Base-by-base conservation (phyloP, 139 green algal genomes). In the Zygnema cylindricum region DNA sequence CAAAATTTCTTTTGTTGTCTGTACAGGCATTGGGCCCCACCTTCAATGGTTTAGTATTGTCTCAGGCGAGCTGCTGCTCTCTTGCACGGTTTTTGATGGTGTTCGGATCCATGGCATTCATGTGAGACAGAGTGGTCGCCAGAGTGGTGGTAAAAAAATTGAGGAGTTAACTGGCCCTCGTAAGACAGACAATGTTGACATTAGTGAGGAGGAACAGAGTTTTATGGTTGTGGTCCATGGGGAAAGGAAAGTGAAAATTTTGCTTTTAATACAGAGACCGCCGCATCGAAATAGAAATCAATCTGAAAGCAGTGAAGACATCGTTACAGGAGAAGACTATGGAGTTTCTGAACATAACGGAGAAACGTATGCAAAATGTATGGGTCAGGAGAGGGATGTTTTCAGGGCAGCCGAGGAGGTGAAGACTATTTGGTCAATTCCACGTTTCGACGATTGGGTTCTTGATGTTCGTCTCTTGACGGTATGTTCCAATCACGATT, bases 41-140 rank as follows among this genome's bases (percentile, higher is more conserved):
- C 71, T 79, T 43, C 71, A 54, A 7, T 43, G 7, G 71, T 79
- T n/a, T 16, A 16, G 21, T 43, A 3, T 79, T 3, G 11, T 79
- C 71, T n/a, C 71, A 79, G 71, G 71, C 3, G 71, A 41, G 11
- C 71, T 79, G 3, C 71, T 54, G 3, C 71, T 41, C 16, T 79
- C 71, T 41, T 16, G 16, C 11, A 41, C 69, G 30, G 36, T 85
- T 32, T 85, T 85, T 2, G 36, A 85, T 57, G 78, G 78, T 21
- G 78, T 85, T 55, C 33, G 78, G 2, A 85, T 85, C 78, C 78
- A 85, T 57, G 78, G 78, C 38, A 85, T 85, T 41, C 38, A 42
- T 42, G 38, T 41, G 3, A 16, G 57, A 30, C 30, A 73, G 57
- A n/a, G 30, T 30, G 30, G 57, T 30, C 30, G 57, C 30, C 30